A percentile compares a stretch with the other conserved stretches of the same genome.
Evolutionary conservation across 441 rosid species (phyloP).

Genomic region (Kokia cookei): DNA sequence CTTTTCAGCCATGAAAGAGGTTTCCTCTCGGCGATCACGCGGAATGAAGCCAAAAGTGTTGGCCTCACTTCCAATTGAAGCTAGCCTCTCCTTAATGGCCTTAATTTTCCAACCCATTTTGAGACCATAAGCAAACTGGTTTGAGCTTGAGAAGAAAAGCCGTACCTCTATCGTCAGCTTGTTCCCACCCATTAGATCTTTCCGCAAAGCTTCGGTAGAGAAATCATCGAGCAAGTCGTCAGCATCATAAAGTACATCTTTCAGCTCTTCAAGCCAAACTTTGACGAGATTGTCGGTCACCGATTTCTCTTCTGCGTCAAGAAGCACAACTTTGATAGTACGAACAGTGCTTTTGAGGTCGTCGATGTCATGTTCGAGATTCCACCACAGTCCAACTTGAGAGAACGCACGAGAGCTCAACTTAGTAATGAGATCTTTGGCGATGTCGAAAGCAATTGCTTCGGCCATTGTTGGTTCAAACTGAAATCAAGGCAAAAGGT

Average conservation of each 20-base stretch:
- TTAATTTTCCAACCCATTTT: background rate
- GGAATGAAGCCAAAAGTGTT: too few species aligned
- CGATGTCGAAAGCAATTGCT: too few species aligned
- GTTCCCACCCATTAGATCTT: background rate
- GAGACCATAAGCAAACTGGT: background rate
- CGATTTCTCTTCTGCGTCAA: background rate
- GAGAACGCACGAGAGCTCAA: rapidly evolving
- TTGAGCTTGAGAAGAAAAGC: background rate
- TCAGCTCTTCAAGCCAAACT: background rate
- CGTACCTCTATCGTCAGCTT: background rate
- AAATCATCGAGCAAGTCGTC: background rate
- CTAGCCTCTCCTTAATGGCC: background rate
- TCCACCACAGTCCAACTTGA: background rate
- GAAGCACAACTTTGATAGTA: background rate
- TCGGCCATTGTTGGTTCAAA: too few species aligned
- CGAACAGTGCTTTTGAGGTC: background rate
- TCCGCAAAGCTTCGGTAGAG: background rate
- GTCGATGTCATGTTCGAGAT: background rate
- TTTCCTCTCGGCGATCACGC: background rate
- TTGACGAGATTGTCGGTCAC: background rate
- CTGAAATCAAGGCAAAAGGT: too few species aligned
- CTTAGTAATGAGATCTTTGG: rapidly evolving
- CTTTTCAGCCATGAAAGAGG: background rate
- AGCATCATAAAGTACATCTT: background rate
- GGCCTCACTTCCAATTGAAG: background rate